A percentile compares a stretch with the other conserved stretches of the same genome.
Evolutionary conservation across 306 rosid species (phyloP).

Genomic region (Albizia julibrissin): DNA sequence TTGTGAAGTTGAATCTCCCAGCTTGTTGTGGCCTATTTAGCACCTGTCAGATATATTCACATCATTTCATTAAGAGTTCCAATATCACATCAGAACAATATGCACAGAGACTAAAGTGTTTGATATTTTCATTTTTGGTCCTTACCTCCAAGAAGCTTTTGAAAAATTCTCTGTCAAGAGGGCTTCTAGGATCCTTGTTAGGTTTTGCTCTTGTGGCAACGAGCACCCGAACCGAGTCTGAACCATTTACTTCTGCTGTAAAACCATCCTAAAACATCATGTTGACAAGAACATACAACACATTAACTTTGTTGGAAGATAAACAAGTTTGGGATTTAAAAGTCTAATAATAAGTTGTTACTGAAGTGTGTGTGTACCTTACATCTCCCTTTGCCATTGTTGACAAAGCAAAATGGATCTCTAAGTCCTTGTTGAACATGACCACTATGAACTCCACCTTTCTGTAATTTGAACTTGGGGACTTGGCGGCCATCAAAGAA

Average conservation of each 20-base stretch:
- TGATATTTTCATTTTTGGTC: background rate
- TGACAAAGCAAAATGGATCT: slow-evolving; percentile 76
- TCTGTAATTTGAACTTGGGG: slow-evolving; percentile 63
- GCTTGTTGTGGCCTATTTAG: slow-evolving; percentile 40
- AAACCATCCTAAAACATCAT: slow-evolving; percentile 74
- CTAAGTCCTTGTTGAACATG: slow-evolving; percentile 79
- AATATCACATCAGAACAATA: background rate
- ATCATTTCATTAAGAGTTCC: background rate
- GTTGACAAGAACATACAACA: slow-evolving; percentile 11
- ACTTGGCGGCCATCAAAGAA: slow-evolving; percentile 54
- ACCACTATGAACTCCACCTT: slow-evolving; percentile 88
- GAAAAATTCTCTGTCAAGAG: slow-evolving; percentile 76
- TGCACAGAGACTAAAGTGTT: background rate
- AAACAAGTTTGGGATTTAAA: background rate
- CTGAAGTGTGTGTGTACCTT: slow-evolving; percentile 42
- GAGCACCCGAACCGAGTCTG: slow-evolving; percentile 73
- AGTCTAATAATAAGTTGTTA: background rate
- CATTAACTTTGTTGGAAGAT: background rate
- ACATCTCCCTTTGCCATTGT: slow-evolving; percentile 80
- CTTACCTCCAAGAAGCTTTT: slow-evolving; percentile 70
- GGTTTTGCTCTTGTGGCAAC: slow-evolving; percentile 93
- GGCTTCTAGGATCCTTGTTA: slow-evolving; percentile 49
- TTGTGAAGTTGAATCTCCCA: slow-evolving; percentile 79
- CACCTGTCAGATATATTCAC: slow-evolving; percentile 35
- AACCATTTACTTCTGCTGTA: slow-evolving; percentile 62